Evolutionary conservation across 371 early-diverging fungal species (phyloP).

Genomic region (Syncephalastrum racemosum): DNA sequence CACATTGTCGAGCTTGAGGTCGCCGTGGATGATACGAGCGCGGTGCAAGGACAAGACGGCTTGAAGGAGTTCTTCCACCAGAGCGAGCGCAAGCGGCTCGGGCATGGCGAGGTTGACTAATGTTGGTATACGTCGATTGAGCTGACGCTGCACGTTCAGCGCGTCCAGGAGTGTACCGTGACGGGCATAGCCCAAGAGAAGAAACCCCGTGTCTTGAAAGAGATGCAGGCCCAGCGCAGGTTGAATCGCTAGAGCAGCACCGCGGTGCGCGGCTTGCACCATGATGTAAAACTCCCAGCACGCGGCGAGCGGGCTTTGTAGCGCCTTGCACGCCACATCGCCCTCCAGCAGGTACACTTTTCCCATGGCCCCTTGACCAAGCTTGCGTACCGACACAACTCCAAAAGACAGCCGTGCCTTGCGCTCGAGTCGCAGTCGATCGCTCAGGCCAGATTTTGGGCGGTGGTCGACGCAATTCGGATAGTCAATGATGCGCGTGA

Average conservation of each 20-base stretch:
- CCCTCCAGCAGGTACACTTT: slow-evolving; percentile 28
- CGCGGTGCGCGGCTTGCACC: slow-evolving; percentile 10
- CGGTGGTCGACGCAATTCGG: too few relatives aligned
- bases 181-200: slow-evolving; percentile 26
- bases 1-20: slow-evolving; percentile 51
- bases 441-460: too few relatives aligned
- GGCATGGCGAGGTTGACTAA: slow-evolving; percentile 21
- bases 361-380: slow-evolving; percentile 49
- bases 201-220: slow-evolving; percentile 30
- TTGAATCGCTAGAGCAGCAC: background rate
- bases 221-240: slow-evolving; percentile 4
- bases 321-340: slow-evolving; percentile 29
- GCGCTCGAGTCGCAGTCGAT: background rate
- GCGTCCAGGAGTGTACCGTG: slow-evolving; percentile 38
- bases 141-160: slow-evolving; percentile 23
- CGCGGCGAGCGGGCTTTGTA: slow-evolving; percentile 30
- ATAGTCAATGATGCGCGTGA: too few relatives aligned
- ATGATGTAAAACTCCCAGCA: slow-evolving; percentile 47
- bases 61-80: slow-evolving; percentile 25
- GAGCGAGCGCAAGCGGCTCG: slow-evolving; percentile 35
- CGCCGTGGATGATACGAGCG: slow-evolving; percentile 40
- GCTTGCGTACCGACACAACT: background rate
- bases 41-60: slow-evolving; percentile 29
- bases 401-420: background rate
- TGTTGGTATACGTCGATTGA: background rate